Evolutionary conservation across 148 eudicot genomes (phyloP), one percentile per base, ranked within the genome.

Genomic region (Arbutus unedo): DNA sequence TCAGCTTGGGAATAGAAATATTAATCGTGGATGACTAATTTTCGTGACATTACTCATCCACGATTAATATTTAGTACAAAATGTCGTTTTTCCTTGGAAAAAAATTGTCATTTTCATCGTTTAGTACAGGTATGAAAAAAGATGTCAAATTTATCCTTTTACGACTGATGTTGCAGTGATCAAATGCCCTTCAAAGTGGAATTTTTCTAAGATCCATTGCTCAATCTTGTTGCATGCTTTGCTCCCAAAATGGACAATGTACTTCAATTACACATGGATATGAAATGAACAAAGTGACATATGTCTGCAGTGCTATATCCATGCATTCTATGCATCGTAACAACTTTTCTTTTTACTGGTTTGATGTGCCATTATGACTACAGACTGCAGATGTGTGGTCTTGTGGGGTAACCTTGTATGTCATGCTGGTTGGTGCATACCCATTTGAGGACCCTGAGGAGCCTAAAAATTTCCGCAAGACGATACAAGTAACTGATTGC

Each of bases 311-410:
- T 21, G 6, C 71, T 23, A 25, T 66, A 13, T 25, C 71, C 2
- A 11, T 66, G 43, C 16, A 66, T 66, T 31, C 47, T 74, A 5
- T 10, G 23, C 8, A 8, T 19, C 71, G 2, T 79, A 43, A 48
- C 6, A 21, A 14, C 4, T 57, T 8, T 31, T 3, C 38, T 78
- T 13, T 25, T 14, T 56, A 49, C 51, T 55, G 70, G 5, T 4
- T 13, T 49, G 4, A 57, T 16, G 19, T 80, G 62, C 25, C 19
- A 23, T 51, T 80, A 78, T 41, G 50, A 44, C 76, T 89, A 81
- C 91, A 96, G 99, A 94, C 91, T 73, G 99, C 99, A 77, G 99
- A 96, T 90, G 99, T 96, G 77, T 96, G 99, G 99, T 96, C 99
- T 0, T 96, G 99, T 79, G 98, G 99, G 6, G 99, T 96, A 77